Evolutionary conservation across 495 filamentous ascomycete species (phyloP), one percentile per base, ranked within the genome.

Genomic region (Daldinia caldariorum): DNA sequence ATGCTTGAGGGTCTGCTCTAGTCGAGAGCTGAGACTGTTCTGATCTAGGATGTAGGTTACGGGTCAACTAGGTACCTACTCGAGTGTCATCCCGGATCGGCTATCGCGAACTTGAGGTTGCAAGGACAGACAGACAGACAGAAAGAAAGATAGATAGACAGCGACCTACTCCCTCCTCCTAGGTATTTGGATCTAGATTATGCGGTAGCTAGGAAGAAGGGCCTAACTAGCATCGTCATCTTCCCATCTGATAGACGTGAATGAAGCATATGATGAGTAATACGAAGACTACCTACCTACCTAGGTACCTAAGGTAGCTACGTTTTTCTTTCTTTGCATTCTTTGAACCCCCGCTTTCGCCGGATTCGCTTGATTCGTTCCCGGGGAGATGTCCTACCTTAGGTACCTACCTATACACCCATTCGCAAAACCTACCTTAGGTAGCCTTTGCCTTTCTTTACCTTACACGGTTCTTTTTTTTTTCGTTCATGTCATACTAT

Each of bases 1-100:
- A 78, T 63, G 70, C 72, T 20, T 80, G 59, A 74, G 2, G 2
- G 34, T 58, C 9, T 16, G 14, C 20, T 29, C 18, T 8, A 13
- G 8, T 47, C 1, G 9, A 7, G 18, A 47, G 43, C 12, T 47
- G 8, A 22, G 43, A 47, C 16, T 4, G 13, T 16, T 31, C 26
- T 26, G 16, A 22, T n/a, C n/a, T n/a, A n/a, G n/a, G n/a, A n/a
- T n/a, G n/a, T n/a, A n/a, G n/a, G n/a, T n/a, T n/a, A n/a, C n/a
- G 49, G 10, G 31, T 51, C 14, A 51, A 31, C 26, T 51, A 51
- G 12, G 26, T 26, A 26, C 26, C 31, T 26, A 26, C 26, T 51
- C 49, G 26, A 51, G 22, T 13, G 4, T 4, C 10, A 31, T 50
- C 18, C 32, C 31, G 58, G 39, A 9, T 47, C 6, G 49, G 26